These are phyloP conservation scores for Sphagnum magellanicum DNA, from an alignment of 228 moss, liverwort and hornwort genomes.

Conservation along the genomic window DNA sequence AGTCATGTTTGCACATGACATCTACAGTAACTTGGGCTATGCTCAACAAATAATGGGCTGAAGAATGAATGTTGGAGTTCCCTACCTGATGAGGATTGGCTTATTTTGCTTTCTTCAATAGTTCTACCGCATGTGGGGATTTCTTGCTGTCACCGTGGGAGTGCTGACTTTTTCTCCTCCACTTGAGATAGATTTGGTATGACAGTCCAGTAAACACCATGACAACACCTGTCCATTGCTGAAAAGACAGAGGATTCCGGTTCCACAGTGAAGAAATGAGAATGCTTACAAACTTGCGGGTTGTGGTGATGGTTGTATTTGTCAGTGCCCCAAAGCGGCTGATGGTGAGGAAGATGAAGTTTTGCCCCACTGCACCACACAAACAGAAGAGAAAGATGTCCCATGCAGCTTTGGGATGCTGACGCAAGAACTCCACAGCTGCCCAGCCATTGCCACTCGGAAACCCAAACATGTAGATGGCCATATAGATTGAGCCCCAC, in stretches of 20 bases:
- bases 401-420: slow-evolving; percentile 60
- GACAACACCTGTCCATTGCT: slow-evolving; percentile 74
- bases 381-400: slow-evolving; percentile 86
- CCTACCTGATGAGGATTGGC: too few species aligned
- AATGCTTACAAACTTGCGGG: slow-evolving; percentile 92
- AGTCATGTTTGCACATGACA: too few species aligned
- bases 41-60: too few species aligned
- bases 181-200: slow-evolving; percentile 73
- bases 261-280: slow-evolving; percentile 87
- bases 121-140: too few species aligned
- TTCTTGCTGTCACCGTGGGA: too few species aligned
- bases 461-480: slow-evolving; percentile 63
- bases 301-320: slow-evolving; percentile 91
- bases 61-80: too few species aligned
- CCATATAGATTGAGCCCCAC: slow-evolving; percentile 81
- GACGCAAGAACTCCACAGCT: slow-evolving; percentile 57
- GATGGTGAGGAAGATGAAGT: slow-evolving; percentile 96
- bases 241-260: slow-evolving; percentile 52
- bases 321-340: slow-evolving; percentile 83
- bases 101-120: too few species aligned
- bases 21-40: too few species aligned
- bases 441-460: slow-evolving; percentile 69
- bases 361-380: slow-evolving; percentile 85
- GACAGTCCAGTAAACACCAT: slow-evolving; percentile 85
- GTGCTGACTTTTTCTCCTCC: background rate